Conservation (phyloP, 2,329 filamentous ascomycete genomes). For the Fusarium armeniacum region DNA sequence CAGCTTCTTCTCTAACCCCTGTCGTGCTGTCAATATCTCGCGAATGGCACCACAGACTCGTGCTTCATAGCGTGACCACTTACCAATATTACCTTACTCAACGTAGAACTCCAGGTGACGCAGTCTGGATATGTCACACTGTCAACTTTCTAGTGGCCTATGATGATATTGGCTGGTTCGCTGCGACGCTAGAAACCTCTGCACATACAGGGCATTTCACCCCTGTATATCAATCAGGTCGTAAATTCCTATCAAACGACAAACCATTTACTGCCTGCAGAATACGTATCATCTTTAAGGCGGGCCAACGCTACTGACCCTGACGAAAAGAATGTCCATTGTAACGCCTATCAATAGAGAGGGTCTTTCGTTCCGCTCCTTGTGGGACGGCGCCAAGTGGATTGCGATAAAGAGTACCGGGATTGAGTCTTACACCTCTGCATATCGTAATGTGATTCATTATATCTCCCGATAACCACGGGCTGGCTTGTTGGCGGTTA, state of each 20-base stretch:
- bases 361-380: conserved; percentile 43
- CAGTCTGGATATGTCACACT: conserved; percentile 32
- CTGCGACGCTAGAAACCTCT: conserved; percentile 27
- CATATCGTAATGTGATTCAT: conserved; percentile 37
- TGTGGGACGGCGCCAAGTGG: conserved; percentile 47
- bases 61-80: conserved; percentile 35
- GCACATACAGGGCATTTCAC: conserved; percentile 5
- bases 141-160: conserved; percentile 21
- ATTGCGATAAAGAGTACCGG: conserved; percentile 44
- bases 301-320: conserved; percentile 22
- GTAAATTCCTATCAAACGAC: conserved; percentile 9
- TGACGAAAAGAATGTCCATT: conserved; percentile 18
- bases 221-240: conserved; percentile 22
- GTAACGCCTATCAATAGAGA: conserved; percentile 45
- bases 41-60: conserved; percentile 42
- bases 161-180: conserved; percentile 27
- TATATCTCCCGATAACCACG: background rate
- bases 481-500: background rate
- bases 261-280: conserved; percentile 1
- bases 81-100: conserved; percentile 26
- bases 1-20: conserved; percentile 17
- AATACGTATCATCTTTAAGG: conserved; percentile 9
- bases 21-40: conserved; percentile 34
- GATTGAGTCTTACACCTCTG: conserved; percentile 32
- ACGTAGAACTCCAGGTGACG: conserved; percentile 41